phyloP scores from a whole-genome alignment of 1,139 yeast genomes.

The Debaryomycetaceae sp. region DNA sequence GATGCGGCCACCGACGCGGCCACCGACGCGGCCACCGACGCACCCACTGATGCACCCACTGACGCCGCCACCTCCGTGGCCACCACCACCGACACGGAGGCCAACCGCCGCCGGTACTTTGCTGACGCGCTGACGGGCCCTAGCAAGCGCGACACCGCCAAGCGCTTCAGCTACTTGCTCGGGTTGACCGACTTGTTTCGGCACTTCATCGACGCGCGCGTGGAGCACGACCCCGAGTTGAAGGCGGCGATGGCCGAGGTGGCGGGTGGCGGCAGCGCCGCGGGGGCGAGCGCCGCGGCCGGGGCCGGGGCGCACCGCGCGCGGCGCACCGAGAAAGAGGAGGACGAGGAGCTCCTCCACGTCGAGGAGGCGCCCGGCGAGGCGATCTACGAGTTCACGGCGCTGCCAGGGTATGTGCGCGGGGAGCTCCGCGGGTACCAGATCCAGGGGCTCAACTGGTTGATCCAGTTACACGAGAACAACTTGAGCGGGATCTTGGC shows the following conservation, averaged over 20 bases:
- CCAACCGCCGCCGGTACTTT: conserved; percentile 33
- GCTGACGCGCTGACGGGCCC: conserved; percentile 11
- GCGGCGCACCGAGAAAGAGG: conserved; percentile 84
- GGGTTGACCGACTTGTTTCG: conserved; percentile 84
- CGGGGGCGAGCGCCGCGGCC: conserved; percentile 17
- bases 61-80: conserved; percentile 1
- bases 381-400: conserved; percentile 41
- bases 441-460: conserved; percentile 46
- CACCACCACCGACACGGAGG: conserved; percentile 14
- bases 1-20: conserved; percentile 1
- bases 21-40: conserved; percentile 1
- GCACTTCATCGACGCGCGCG: conserved; percentile 80
- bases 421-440: conserved; percentile 79
- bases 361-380: conserved; percentile 53
- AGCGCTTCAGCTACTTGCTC: conserved; percentile 74
- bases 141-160: conserved; percentile 39
- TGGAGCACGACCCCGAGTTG: conserved; percentile 35
- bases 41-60: conserved; percentile 1
- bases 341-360: conserved; percentile 79
- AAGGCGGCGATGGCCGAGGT: too few relatives aligned
- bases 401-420: conserved; percentile 66
- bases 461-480: conserved; percentile 41
- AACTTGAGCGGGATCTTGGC: conserved; percentile 43
- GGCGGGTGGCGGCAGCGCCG: conserved; percentile 6
- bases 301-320: conserved; percentile 14